Evolutionary conservation across 2,329 filamentous ascomycete genomes (phyloP).

Genomic region (Nigrospora sphaerica): DNA sequence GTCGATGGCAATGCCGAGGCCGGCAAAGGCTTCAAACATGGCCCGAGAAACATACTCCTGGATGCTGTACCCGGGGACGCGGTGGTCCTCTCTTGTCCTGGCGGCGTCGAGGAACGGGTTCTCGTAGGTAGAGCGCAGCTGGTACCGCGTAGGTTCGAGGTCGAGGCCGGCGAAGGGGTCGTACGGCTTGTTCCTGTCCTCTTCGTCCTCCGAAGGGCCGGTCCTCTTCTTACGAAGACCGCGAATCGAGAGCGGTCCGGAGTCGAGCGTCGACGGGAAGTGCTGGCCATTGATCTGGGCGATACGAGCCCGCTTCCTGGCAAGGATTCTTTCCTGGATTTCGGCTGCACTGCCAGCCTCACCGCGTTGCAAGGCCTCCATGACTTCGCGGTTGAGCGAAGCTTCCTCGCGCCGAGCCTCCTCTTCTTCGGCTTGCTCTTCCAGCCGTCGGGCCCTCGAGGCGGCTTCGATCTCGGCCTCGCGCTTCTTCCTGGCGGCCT

Average conservation of each 20-base stretch:
- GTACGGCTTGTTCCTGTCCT: conserved; percentile 66
- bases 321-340: conserved; percentile 52
- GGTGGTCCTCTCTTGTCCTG: conserved; percentile 56
- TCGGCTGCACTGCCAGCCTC: conserved; percentile 52
- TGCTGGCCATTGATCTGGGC: conserved; percentile 33
- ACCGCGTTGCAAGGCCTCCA: conserved; percentile 61
- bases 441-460: conserved; percentile 50
- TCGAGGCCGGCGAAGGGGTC: conserved; percentile 79
- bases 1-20: conserved; percentile 77
- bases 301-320: conserved; percentile 67
- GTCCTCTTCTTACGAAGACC: conserved; percentile 63
- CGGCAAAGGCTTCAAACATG: conserved; percentile 83
- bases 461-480: conserved; percentile 63
- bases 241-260: conserved; percentile 55
- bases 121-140: conserved; percentile 62
- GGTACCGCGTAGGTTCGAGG: conserved; percentile 59
- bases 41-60: conserved; percentile 75
- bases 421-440: conserved; percentile 61
- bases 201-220: conserved; percentile 37
- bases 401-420: conserved; percentile 59
- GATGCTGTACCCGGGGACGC: conserved; percentile 77
- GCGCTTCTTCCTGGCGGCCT: conserved; percentile 44
- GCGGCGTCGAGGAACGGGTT: conserved; percentile 66
- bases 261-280: conserved; percentile 16
- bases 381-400: conserved; percentile 59